A percentile compares a stretch with the other conserved stretches of the same genome.
Evolutionary conservation across 208 protist species (phyloP).

Genomic region (Borovskyia barvae): DNA sequence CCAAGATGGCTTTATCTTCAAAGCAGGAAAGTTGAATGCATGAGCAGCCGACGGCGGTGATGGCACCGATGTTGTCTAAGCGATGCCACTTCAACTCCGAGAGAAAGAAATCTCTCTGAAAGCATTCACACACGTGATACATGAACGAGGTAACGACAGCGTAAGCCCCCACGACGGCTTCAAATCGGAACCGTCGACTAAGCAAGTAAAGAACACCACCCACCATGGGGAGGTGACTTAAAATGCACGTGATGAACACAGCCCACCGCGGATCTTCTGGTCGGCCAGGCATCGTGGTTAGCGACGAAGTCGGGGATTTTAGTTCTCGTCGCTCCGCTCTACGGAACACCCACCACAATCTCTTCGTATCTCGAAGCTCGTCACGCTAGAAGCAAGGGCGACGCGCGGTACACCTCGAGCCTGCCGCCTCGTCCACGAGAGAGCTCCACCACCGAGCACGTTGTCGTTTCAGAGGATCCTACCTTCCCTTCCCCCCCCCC

Average conservation of each 20-base stretch:
- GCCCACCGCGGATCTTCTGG: slow-evolving; percentile 27
- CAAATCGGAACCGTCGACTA: slow-evolving; percentile 24
- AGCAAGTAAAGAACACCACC: slow-evolving; percentile 26
- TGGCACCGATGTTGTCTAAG: slow-evolving; percentile 72
- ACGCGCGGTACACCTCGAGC: too few relatives aligned
- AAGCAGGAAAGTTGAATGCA: slow-evolving; percentile 41
- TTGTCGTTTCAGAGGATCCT: too few relatives aligned
- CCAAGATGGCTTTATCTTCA: slow-evolving; percentile 25
- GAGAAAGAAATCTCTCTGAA: slow-evolving; percentile 44
- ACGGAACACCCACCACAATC: neutral
- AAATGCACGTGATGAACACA: slow-evolving; percentile 49
- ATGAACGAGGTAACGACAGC: slow-evolving; percentile 55
- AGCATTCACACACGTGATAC: slow-evolving; percentile 68
- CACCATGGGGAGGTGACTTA: slow-evolving; percentile 53
- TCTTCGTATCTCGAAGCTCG: too few relatives aligned
- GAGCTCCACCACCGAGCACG: too few relatives aligned
- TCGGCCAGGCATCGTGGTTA: slow-evolving; percentile 12
- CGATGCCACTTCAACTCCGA: slow-evolving; percentile 65
- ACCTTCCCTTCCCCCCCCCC: too few relatives aligned
- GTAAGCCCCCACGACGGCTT: slow-evolving; percentile 28
- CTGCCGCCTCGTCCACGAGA: too few relatives aligned
- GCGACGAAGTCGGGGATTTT: neutral
- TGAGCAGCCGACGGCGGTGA: slow-evolving; percentile 41
- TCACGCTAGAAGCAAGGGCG: too few relatives aligned
- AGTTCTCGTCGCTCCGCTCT: neutral